A percentile compares a stretch with the other conserved stretches of the same genome.
phyloP scores from a whole-genome alignment of 257 asterid genomes.

The Plantago elongata region DNA sequence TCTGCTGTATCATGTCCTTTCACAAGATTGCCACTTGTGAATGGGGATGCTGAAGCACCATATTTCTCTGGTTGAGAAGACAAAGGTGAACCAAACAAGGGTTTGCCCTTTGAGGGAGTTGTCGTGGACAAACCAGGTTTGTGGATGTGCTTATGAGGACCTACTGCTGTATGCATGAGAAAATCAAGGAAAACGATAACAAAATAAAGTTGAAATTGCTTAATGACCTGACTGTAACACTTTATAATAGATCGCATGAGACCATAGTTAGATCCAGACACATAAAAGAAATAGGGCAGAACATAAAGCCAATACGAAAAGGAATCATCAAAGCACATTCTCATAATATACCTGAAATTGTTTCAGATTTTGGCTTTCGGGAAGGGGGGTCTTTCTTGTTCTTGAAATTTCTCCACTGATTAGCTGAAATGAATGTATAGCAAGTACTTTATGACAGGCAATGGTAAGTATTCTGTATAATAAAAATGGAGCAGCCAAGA shows the following conservation, averaged over 20 bases:
- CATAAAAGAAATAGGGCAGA: conserved; percentile 6
- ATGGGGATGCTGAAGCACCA: conserved; percentile 53
- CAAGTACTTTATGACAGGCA: conserved; percentile 10
- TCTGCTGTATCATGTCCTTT: conserved; percentile 50
- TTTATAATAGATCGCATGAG: conserved; percentile 11
- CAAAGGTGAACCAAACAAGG: conserved; percentile 58
- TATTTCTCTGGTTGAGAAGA: conserved; percentile 57
- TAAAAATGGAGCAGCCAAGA: no score
- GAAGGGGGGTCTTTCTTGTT: conserved; percentile 71
- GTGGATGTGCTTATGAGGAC: conserved; percentile 55
- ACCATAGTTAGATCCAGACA: conserved; percentile 7
- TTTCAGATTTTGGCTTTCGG: conserved; percentile 68
- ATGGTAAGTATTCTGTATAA: neutral
- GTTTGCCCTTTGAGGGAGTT: conserved; percentile 54
- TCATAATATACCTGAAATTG: conserved; percentile 57
- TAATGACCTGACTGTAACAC: neutral
- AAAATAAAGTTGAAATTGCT: neutral
- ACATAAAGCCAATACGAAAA: conserved; percentile 14
- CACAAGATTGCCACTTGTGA: conserved; percentile 40
- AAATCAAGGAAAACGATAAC: conserved; percentile 1
- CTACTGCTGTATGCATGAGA: conserved; percentile 37
- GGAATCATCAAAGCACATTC: conserved; percentile 18
- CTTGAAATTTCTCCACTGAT: conserved; percentile 55
- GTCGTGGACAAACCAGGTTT: conserved; percentile 51
- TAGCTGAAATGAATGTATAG: conserved; percentile 50